A percentile compares a stretch with the other conserved stretches of the same genome.
Conservation (phyloP, 345 rosid genomes). For the Cochlearia excelsa region DNA sequence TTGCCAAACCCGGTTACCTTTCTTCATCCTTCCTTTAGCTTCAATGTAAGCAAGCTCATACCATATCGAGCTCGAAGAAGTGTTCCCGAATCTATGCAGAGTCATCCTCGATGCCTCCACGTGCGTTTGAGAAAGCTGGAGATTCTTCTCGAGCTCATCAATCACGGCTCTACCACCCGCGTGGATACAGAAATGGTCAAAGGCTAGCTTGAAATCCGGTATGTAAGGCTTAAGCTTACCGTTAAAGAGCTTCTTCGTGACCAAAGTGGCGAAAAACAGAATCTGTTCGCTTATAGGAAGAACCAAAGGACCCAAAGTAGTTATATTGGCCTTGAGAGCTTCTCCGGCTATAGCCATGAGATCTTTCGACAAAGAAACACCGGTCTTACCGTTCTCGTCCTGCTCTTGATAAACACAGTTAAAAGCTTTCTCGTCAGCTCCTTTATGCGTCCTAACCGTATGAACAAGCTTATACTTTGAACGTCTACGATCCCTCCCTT, state of each 20-base stretch:
- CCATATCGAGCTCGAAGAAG: constrained; percentile 91
- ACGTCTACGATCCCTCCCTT: constrained; percentile 45
- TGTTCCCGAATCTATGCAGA: constrained; percentile 79
- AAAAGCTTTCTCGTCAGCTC: constrained; percentile 52
- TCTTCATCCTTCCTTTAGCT: constrained; percentile 48
- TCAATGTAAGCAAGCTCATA: constrained; percentile 68
- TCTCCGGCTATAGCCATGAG: constrained; percentile 88
- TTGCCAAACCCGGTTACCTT: constrained; percentile 87
- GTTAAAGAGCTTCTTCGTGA: constrained; percentile 58
- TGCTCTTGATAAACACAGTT: constrained; percentile 64
- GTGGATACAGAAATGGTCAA: constrained; percentile 84
- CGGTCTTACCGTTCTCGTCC: constrained; percentile 70
- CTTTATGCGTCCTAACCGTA: constrained; percentile 88
- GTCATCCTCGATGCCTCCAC: constrained; percentile 91
- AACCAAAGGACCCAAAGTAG: constrained; percentile 87
- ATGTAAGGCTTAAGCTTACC: constrained; percentile 74
- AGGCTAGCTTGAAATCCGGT: constrained; percentile 92
- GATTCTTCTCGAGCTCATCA: constrained; percentile 91
- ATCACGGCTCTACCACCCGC: constrained; percentile 92
- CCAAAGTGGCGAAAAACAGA: constrained; percentile 67
- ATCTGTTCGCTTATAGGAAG: constrained; percentile 89
- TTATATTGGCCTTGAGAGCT: constrained; percentile 81
- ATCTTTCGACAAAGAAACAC: constrained; percentile 86
- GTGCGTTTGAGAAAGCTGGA: constrained; percentile 65
- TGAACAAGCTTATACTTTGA: constrained; percentile 85